Percentiles rank a stretch among this genome's conserved stretches.
Conservation (phyloP, 2,329 filamentous ascomycete genomes). For the Colletotrichum acutatum region DNA sequence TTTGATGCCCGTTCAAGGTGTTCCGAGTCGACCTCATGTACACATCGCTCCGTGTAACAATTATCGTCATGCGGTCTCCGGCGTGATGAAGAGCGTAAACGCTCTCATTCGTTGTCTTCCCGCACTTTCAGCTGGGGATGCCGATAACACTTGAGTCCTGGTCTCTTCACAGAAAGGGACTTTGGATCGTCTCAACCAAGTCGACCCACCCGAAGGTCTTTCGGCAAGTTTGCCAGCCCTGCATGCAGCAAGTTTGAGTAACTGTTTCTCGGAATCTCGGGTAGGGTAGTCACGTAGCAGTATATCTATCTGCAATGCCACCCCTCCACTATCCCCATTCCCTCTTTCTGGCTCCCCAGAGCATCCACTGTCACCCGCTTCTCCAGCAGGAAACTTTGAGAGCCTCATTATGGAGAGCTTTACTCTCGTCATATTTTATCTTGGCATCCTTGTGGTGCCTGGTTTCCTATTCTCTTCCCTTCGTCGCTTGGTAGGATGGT, state of each 20-base stretch:
- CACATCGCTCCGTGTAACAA: not conserved
- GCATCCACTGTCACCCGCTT: too few relatives aligned
- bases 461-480: constrained; percentile 54
- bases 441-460: constrained; percentile 53
- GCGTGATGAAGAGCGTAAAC: not conserved
- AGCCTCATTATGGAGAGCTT: constrained; percentile 49
- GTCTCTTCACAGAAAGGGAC: not conserved
- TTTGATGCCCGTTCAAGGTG: not conserved
- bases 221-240: not conserved
- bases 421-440: constrained; percentile 53
- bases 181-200: not conserved
- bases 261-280: not conserved
- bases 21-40: not conserved
- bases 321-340: not conserved
- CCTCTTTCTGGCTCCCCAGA: not conserved
- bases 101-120: not conserved
- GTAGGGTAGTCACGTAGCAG: not conserved
- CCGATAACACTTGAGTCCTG: not conserved
- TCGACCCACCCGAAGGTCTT: not conserved
- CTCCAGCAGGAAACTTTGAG: too few relatives aligned
- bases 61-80: not conserved
- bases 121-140: not conserved
- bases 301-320: not conserved
- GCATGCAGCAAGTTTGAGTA: not conserved
- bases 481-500: constrained; percentile 51